Base-by-base conservation (phyloP, 306 rosid genomes). In the Casuarina cunninghamiana region DNA sequence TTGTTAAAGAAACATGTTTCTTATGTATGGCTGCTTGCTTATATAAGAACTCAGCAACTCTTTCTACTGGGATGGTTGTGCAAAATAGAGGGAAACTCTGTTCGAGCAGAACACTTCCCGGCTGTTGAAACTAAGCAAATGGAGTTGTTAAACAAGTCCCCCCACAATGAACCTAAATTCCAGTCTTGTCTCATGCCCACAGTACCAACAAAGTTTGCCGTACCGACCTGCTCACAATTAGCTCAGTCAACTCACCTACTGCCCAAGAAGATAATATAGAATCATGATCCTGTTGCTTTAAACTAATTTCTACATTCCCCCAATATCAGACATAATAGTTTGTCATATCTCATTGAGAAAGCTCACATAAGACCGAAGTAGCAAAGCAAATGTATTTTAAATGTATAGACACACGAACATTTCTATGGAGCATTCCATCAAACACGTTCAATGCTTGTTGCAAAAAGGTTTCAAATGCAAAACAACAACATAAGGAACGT, bases 371-470 rank as follows among this genome's bases (percentile, higher is more conserved):
- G 37, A 19, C 63, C 13, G 21, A 3, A 5, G 37, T 21, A 38
- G 63, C 32, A 57, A 3, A 21, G 13, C 21, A 19, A 21, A 57
- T 21, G 63, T 38, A 57, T 3, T 46, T 2, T 21, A n/a, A 5
- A 37, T 13, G 15, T 39, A 39, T 11, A 12, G 10, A 32, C 69
- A 37, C 4, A 15, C 2, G 38, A 19, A 39, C 16, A 37, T 37
- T 55, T 69, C 43, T 16, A 9, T 70, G 57, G 6, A 42, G 11
- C 58, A 70, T 78, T 78, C 32, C 19, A 48, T 70, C 76, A 38
- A 77, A 67, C 80, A 77, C 65, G 46, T 68, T 1, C n/a, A 51
- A 67, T 61, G 57, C 78, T 45, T 46, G 44, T 57, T 57, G 37
- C 48, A 44, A 60, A 38, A 32, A 16, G 45, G 2, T 11, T 41